Base-by-base conservation (phyloP, 345 rosid species). In the Bruguiera gymnorhiza region DNA sequence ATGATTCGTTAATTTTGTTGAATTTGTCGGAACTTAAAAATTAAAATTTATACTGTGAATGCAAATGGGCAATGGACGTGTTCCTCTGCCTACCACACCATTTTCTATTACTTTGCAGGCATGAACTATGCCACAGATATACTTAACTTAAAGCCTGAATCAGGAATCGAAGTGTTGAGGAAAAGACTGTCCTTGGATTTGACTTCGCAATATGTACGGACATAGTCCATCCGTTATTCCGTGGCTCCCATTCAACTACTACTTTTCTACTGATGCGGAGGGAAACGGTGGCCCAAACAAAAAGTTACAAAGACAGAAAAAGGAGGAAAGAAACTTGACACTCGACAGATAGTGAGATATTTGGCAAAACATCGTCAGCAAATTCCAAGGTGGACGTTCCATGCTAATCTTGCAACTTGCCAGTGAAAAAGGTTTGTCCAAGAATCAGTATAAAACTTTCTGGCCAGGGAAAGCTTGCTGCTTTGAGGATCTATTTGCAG, bases 401-500 rank as follows among this genome's bases (percentile, higher is more conserved):
- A 8, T 34, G 37, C 37, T 8, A 34, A 34, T 34, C 8, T 34
- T 34, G 37, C 37, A 34, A 34, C 36, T 34, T 34, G 36, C 36
- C 36, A 34, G 37, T 34, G 37, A 34, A 34, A 34, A 34, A 1
- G 37, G 37, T 34, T 7, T 34, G 37, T 34, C 37, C 9, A 34
- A 34, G 37, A 34, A 34, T 34, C 37, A 7, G 9, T 34, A 34
- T 34, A 34, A 34, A 34, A 34, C 9, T 34, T 34, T 34, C 9
- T 34, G 37, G 37, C 37, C 10, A 34, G 37, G 37, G 37, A 34
- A 10, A 9, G 46, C 15, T 23, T 32, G 16, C 72, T 56, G 29
- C 31, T 62, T 15, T n/a, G n/a, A 62, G 29, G 8, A 48, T 73
- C 67, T 37, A 64, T 34, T 7, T 19, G 63, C 57, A 18, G 62